Conservation (phyloP, 148 eudicot species). For the Vaccinium darrowii region DNA sequence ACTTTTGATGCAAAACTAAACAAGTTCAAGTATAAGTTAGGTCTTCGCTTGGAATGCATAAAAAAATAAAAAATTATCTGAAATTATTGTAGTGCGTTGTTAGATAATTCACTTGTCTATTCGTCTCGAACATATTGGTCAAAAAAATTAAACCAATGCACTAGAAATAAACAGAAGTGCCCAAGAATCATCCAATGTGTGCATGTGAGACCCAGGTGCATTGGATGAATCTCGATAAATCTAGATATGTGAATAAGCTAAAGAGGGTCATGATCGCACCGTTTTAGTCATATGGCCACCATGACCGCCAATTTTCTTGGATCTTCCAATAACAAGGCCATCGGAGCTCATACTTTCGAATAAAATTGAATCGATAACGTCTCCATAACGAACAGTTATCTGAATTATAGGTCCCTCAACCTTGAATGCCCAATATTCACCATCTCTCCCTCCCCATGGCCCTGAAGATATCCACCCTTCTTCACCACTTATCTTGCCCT, state of each 20-base stretch:
- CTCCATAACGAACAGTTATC: not conserved
- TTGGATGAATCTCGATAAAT: not conserved
- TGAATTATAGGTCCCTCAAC: not conserved
- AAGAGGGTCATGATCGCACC: not conserved
- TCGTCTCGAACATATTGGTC: too few species aligned
- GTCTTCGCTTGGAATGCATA: not conserved
- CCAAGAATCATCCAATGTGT: not conserved
- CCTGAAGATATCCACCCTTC: not conserved
- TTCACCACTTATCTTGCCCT: not conserved
- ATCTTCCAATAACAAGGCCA: not conserved
- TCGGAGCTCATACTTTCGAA: not conserved
- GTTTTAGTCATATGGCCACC: not conserved
- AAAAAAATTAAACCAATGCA: too few species aligned
- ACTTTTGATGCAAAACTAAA: not conserved
- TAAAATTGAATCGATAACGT: not conserved
- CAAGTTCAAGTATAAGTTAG: not conserved
- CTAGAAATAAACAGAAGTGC: too few species aligned
- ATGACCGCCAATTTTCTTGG: not conserved
- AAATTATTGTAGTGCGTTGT: too few species aligned
- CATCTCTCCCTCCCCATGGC: not conserved
- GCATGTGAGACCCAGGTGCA: not conserved
- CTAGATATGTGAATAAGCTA: not conserved
- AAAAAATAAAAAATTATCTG: not conserved
- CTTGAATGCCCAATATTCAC: not conserved
- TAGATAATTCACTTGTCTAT: not conserved